Base-by-base conservation (phyloP, 1,284 basidiomycete genomes). In the Neolentinus lepideus region DNA sequence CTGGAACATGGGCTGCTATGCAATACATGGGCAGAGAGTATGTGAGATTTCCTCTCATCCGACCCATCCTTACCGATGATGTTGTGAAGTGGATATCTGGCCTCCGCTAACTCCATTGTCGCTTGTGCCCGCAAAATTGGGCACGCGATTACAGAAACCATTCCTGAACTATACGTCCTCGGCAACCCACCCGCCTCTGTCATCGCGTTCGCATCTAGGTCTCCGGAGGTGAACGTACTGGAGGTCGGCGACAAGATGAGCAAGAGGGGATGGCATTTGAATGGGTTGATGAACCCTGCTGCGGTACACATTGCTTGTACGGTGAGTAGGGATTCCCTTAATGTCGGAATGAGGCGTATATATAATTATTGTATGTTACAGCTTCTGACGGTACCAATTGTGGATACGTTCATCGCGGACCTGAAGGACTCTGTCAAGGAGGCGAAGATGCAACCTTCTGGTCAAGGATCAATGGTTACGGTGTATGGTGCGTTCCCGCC, bases 1-100 rank as follows among this genome's bases (percentile, higher is more conserved):
- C 96, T 11, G 96, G 93, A 46, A 88, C 94, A 16, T 99, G 95
- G 94, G 94, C 96, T 2, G 93, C 93, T 1, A 86, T 98, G 85
- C 90, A 96, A 66, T 85, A 91, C 67, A 87, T 97, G 74, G 96
- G 96, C 26, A 78, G 86, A 57, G 80, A 89, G 84, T 92, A 67
- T 59, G 85, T 65, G 47, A 6, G 14, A n/a, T 24, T 55, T 53
- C 54, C 51, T 55, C 46, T 55, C n/a, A n/a, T 29, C n/a, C 36
- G 11, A 38, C 27, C 10, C 53, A 24, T 25, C 29, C 29, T 51
- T 56, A 43, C 55, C 24, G 22, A 3, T 51, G 21, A 9, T 33
- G 43, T 29, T 24, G 29, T 48, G 12, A 64, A 93, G 90, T 29
- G 97, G 97, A 14, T 99, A 99, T 73, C 80, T 92, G n/a, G 76